Conservation (phyloP, 371 early-diverging fungal genomes). For the Syncephalastrum racemosum region DNA sequence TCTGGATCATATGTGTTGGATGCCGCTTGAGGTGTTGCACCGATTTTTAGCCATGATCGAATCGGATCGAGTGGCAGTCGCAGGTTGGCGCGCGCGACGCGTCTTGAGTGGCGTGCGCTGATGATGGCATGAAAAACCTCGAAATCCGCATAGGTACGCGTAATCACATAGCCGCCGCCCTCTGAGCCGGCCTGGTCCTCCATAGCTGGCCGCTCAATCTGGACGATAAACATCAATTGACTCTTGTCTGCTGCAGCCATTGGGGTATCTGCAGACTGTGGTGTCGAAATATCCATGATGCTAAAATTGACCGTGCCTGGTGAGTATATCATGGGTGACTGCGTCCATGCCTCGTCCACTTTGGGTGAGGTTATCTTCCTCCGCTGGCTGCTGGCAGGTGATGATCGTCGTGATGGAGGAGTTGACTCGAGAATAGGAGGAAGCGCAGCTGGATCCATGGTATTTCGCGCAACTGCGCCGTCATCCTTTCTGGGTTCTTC, state of each 20-base stretch:
- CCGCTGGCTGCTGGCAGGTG: too few relatives aligned
- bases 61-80: slow-evolving; percentile 35
- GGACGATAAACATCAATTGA: slow-evolving; percentile 38
- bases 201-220: slow-evolving; percentile 44
- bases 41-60: slow-evolving; percentile 37
- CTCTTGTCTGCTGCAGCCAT: slow-evolving; percentile 15
- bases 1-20: slow-evolving; percentile 15
- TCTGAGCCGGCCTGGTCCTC: slow-evolving; percentile 38
- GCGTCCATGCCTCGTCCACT: background rate
- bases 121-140: slow-evolving; percentile 42
- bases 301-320: slow-evolving; percentile 41
- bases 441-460: too few relatives aligned
- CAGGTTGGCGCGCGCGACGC: slow-evolving; percentile 24
- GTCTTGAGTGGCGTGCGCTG: slow-evolving; percentile 29
- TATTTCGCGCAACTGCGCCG: background rate
- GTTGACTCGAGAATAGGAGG: background rate
- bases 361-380: slow-evolving; percentile 10
- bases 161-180: slow-evolving; percentile 52
- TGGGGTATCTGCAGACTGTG: background rate
- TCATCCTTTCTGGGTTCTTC: background rate
- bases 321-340: slow-evolving; percentile 30
- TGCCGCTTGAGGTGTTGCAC: slow-evolving; percentile 11
- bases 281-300: slow-evolving; percentile 42
- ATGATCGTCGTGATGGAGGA: background rate
- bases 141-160: slow-evolving; percentile 46